These are phyloP conservation scores for Leptodermis oblonga DNA, from an alignment of 257 asterid species.

Conservation along the genomic window DNA sequence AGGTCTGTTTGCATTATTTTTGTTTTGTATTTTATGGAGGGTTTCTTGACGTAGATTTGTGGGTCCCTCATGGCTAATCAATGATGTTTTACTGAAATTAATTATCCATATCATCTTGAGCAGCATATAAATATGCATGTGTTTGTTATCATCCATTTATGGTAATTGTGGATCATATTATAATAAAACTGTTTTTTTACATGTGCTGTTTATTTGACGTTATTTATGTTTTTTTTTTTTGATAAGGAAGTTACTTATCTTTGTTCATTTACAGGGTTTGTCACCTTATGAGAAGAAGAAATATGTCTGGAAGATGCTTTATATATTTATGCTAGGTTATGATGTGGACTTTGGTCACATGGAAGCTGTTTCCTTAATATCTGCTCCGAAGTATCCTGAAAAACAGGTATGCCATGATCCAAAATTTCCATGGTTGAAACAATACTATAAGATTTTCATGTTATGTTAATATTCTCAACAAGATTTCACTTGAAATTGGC, in stretches of 20 bases:
- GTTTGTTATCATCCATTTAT: neutral
- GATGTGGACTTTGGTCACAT: slow-evolving; percentile 99
- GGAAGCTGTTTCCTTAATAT: slow-evolving; percentile 98
- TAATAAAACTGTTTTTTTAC: neutral
- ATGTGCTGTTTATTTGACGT: neutral
- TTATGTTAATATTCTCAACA: neutral
- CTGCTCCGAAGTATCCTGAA: slow-evolving; percentile 99
- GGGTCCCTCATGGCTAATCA: neutral
- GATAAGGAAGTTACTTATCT: neutral
- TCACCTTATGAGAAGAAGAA: slow-evolving; percentile 97
- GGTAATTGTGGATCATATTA: neutral
- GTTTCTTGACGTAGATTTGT: neutral
- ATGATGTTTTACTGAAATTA: neutral
- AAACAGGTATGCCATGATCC: slow-evolving; percentile 63
- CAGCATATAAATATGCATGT: neutral
- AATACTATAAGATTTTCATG: neutral
- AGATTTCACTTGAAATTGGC: neutral
- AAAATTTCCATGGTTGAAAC: neutral
- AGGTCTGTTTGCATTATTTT: neutral
- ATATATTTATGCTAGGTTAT: slow-evolving; percentile 96
- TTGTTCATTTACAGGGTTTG: slow-evolving; percentile 53
- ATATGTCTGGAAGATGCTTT: slow-evolving; percentile 99
- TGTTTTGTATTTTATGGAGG: neutral
- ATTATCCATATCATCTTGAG: neutral
- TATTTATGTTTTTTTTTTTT: no score